Base-by-base conservation (phyloP, 495 filamentous ascomycete species). In the Aspergillus biplanus region DNA sequence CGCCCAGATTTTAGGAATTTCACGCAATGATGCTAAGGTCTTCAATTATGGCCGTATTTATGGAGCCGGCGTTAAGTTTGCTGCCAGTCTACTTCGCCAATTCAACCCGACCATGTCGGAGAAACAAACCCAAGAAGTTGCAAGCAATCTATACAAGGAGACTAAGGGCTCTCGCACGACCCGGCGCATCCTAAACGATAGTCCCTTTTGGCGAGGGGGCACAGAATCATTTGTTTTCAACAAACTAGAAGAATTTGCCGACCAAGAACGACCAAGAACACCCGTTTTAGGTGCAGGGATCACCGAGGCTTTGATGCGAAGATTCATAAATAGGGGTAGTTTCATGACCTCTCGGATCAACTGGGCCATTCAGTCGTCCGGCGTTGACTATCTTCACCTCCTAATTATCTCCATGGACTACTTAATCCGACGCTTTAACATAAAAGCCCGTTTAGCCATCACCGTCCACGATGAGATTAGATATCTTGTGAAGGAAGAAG, bases 21-120 rank as follows among this genome's bases (percentile, higher is more conserved):
- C 91, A 0, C 86, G 95, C 37, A 96, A 97, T 65, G 88, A 97
- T 72, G 95, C 95, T 18, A 99, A 99, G 71, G 86, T 99, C 5
- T 99, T 99, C 79, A 99, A 98, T 73, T 99, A 98, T 69, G 95
- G 95, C 11, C 91, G 95, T 31, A 99, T 99, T 54, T 99, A 99
- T 68, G 95, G 95, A 39, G 95, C 95, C 39, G 95, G 95, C 8
- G 79, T 97, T 52, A 97, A 91, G 66, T 99, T 98, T 73, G 95
- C 95, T 4, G 87, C 90, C 15, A 93, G 90, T 9, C 80, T 99
- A 4, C 83, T 99, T 27, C 85, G 92, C 18, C 93, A 97, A 69
- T 99, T 98, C 77, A 97, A 97, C 68, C 92, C 95, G 11, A 79
- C 71, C 48, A 79, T 97, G 33, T 86, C 87, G 0, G 95, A 98